Evolutionary conservation across 1,284 basidiomycete genomes (phyloP).

Genomic region (Ganoderma lucidum): DNA sequence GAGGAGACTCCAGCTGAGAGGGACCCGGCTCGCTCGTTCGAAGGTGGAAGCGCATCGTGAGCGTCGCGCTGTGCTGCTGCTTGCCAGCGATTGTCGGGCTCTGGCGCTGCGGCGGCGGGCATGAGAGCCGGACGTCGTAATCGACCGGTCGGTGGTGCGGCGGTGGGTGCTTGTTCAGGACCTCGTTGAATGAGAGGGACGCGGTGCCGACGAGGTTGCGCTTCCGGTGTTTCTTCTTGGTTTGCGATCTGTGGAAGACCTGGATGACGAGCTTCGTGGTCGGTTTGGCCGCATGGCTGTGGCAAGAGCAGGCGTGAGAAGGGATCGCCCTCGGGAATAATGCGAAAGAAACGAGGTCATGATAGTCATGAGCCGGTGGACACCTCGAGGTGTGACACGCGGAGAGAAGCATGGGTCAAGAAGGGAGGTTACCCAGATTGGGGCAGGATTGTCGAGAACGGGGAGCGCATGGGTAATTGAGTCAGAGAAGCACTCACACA

Average conservation of each 20-base stretch:
- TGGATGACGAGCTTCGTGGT: constrained; percentile 57
- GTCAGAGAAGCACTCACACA: constrained; percentile 51
- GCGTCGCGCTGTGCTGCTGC: constrained; percentile 38
- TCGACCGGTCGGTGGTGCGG: constrained; percentile 33
- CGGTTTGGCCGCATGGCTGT: constrained; percentile 49
- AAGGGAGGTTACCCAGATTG: not conserved
- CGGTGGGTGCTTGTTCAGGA: constrained; percentile 52
- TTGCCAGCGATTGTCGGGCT: constrained; percentile 35
- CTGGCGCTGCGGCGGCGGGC: constrained; percentile 41
- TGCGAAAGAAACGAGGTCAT: not conserved
- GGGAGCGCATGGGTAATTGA: not conserved
- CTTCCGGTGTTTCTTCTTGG: constrained; percentile 67
- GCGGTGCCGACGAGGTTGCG: constrained; percentile 59
- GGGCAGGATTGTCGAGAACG: not conserved
- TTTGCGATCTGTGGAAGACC: constrained; percentile 56
- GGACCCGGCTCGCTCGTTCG: constrained; percentile 20
- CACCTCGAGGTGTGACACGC: not conserved
- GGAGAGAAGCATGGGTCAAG: not conserved
- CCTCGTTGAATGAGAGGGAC: constrained; percentile 56
- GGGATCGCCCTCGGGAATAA: not conserved
- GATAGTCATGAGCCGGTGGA: not conserved
- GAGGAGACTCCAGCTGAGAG: constrained; percentile 20
- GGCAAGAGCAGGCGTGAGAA: not conserved
- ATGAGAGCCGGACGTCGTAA: constrained; percentile 39
- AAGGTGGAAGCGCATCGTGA: constrained; percentile 38